A percentile compares a stretch with the other conserved stretches of the same genome.
Conservation (phyloP, 495 filamentous ascomycete genomes). For the Penicillium angulare region DNA sequence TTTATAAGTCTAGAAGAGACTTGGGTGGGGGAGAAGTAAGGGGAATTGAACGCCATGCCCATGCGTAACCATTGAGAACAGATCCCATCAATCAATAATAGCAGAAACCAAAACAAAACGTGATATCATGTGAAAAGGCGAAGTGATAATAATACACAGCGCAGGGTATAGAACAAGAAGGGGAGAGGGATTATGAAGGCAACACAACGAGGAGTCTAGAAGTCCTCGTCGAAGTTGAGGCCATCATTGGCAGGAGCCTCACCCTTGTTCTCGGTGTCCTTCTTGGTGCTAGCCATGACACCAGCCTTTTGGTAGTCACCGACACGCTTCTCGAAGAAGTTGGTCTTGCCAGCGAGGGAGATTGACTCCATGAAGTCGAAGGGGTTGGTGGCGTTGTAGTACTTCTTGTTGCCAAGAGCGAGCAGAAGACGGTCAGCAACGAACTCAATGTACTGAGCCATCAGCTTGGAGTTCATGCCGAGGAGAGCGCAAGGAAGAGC, state of each 20-base stretch:
- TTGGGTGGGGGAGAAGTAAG: constrained; percentile 22
- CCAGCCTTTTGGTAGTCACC: constrained; percentile 99
- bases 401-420: constrained; percentile 88
- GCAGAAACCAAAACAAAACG: constrained; percentile 18
- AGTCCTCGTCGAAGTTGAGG: constrained; percentile 95
- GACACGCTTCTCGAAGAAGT: constrained; percentile 99
- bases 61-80: constrained; percentile 38
- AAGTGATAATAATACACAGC: constrained; percentile 9
- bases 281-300: constrained; percentile 94
- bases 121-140: constrained; percentile 25
- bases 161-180: constrained; percentile 32
- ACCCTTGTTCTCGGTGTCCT: constrained; percentile 54
- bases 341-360: constrained; percentile 97
- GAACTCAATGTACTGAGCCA: constrained; percentile 99
- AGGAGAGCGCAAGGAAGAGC: constrained; percentile 88
- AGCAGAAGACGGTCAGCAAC: constrained; percentile 93
- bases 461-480: constrained; percentile 94
- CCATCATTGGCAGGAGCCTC: constrained; percentile 62
- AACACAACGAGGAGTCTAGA: constrained; percentile 54
- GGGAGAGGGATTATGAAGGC: constrained; percentile 24
- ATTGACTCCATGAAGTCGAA: constrained; percentile 99
- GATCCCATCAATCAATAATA: constrained; percentile 34
- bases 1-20: constrained; percentile 16
- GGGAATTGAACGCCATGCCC: constrained; percentile 37
- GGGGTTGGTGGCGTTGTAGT: constrained; percentile 89